phyloP scores from a whole-genome alignment of 495 filamentous ascomycete genomes.

The Aspergillus cavernicola region DNA sequence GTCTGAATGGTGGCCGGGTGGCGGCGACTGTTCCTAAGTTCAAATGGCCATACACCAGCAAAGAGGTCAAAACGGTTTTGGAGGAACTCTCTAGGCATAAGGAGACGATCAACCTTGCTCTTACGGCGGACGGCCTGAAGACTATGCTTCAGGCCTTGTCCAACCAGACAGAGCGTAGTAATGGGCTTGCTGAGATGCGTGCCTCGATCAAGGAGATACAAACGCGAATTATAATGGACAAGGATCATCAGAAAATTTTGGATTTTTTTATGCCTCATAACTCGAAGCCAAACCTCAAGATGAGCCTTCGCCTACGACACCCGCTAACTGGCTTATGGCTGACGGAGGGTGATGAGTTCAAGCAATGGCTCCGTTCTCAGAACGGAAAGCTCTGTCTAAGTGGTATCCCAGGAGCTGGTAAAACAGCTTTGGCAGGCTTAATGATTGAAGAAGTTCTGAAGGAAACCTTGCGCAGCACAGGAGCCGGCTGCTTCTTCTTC shows the following conservation, averaged over 20 bases:
- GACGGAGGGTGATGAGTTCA: background rate
- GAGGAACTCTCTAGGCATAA: background rate
- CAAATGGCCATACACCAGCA: background rate
- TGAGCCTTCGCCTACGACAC: background rate
- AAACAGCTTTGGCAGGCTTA: background rate
- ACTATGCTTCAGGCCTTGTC: background rate
- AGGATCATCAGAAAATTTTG: background rate
- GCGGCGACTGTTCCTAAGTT: background rate
- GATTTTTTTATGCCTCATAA: background rate
- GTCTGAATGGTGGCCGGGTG: background rate
- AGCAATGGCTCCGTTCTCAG: background rate
- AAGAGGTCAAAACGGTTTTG: background rate
- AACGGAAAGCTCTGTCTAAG: background rate
- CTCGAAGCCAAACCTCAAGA: background rate
- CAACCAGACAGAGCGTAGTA: background rate
- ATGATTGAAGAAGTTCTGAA: background rate
- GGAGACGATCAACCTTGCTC: background rate
- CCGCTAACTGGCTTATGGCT: background rate
- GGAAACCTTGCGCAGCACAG: too few species aligned
- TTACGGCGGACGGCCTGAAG: background rate
- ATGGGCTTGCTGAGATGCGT: background rate
- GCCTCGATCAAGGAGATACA: background rate
- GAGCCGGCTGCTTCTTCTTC: too few species aligned
- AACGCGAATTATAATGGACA: background rate
- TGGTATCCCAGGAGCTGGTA: constrained; percentile 1